Base-by-base conservation (phyloP, 306 rosid genomes). In the Dalbergia cochinchinensis region DNA sequence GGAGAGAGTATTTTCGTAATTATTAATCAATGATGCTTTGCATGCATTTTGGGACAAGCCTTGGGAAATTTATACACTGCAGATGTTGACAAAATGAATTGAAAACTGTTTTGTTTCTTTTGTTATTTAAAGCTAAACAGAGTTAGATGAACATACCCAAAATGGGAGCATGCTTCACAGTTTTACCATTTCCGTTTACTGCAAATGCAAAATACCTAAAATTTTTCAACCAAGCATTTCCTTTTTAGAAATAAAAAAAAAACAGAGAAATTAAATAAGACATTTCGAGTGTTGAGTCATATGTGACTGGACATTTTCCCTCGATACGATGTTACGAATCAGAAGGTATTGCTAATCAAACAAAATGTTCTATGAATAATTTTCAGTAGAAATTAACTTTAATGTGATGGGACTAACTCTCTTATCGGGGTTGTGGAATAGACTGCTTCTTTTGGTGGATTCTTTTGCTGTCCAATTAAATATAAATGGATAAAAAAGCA, bases 71-170 rank as follows among this genome's bases (percentile, higher is more conserved):
- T 9, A 54, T 37, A 60, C 39, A 60, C 60, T 58, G 64, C 64
- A 47, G n/a, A 57, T 66, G 22, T 19, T 48, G 71, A 74, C 72
- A 59, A 37, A 37, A 8, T 7, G 68, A 69, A 75, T 19, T 61
- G 72, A 68, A 18, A 50, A 69, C 71, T 74, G 77, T 74, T 76
- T 82, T 75, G 72, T 75, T 82, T 61, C 41, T 50, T 76, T 82
- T 39, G 73, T 82, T 82, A 76, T 76, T 69, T 81, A 68, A 59
- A 81, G 77, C 85, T 48, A 81, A 74, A 81, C 85, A 51, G 2
- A 47, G 20, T 68, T 82, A 53, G 48, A 76, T 60, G 51, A 75
- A 75, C 18, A 69, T 75, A 41, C 77, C 72, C 47, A 47, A 74
- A 70, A 37, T 67, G 26, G 80, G 63, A 39, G 65, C 61, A 44